phyloP scores from a whole-genome alignment of 352 stramenopile species.

The Pythium pyrilobum region DNA sequence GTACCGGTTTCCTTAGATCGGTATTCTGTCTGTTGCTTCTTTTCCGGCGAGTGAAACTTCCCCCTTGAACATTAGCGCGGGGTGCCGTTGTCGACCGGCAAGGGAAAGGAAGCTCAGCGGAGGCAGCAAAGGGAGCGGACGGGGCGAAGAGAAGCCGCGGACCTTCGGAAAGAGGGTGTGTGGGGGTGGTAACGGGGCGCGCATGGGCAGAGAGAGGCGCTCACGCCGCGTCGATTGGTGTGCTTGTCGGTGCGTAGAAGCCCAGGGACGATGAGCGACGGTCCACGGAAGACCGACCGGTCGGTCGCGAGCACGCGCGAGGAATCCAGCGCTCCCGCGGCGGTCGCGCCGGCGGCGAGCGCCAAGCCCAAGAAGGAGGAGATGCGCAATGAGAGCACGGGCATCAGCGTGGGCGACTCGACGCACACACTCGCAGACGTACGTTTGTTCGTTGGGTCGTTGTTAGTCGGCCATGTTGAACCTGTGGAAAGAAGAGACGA shows the following conservation, averaged over 20 bases:
- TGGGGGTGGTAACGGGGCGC: too few species aligned
- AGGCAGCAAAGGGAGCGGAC: too few species aligned
- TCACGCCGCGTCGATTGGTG: neutral
- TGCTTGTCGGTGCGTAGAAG: too few species aligned
- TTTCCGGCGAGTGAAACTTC: neutral
- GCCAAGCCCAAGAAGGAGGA: constrained; percentile 66
- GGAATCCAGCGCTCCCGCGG: constrained; percentile 8
- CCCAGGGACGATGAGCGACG: constrained; percentile 13
- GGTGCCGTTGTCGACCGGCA: neutral
- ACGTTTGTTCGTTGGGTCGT: too few species aligned
- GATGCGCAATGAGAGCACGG: constrained; percentile 81
- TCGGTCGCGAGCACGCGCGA: constrained; percentile 16
- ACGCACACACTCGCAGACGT: constrained; percentile 77
- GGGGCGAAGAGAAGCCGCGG: too few species aligned
- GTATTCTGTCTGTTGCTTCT: neutral
- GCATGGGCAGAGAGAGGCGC: too few species aligned
- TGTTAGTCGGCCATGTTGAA: constrained; percentile 9
- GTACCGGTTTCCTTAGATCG: neutral
- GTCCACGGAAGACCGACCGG: constrained; percentile 14
- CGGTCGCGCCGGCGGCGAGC: constrained; percentile 35
- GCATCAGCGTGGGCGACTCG: constrained; percentile 79
- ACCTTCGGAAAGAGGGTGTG: too few species aligned
- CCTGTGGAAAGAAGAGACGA: constrained; percentile 1
- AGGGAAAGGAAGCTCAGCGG: too few species aligned
- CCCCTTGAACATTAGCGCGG: neutral